phyloP scores from a whole-genome alignment of 768 basidiomycete genomes.

The Neoboletus subvelutipes region DNA sequence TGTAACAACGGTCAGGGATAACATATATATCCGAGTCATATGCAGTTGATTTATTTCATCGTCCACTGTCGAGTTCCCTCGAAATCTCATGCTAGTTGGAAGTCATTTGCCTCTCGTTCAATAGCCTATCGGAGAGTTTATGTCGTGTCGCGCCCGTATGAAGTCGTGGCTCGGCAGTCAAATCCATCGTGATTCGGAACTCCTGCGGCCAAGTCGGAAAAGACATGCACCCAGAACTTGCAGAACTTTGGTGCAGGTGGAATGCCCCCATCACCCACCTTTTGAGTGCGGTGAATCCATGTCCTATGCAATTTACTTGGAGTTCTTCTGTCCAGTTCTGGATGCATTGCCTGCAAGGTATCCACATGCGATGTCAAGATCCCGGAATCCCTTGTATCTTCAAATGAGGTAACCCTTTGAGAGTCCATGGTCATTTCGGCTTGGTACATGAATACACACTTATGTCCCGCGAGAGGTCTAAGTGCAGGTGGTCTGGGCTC shows the following conservation, averaged over 20 bases:
- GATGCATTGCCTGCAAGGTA: background rate
- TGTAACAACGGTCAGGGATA: conserved; percentile 15
- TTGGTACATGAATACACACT: background rate
- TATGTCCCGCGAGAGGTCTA: background rate
- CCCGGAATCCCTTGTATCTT: background rate
- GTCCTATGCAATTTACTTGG: background rate
- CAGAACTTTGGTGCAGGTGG: too few species aligned
- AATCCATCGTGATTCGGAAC: background rate
- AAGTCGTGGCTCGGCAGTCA: background rate
- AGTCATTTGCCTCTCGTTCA: background rate
- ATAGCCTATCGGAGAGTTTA: background rate
- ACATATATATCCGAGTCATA: conserved; percentile 2
- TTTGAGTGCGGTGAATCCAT: too few species aligned
- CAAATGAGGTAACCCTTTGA: background rate
- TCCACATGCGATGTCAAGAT: background rate
- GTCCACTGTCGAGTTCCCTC: background rate
- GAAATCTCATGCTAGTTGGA: background rate
- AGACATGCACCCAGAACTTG: too few species aligned
- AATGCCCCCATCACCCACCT: too few species aligned
- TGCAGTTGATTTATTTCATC: background rate
- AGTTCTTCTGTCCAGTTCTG: background rate
- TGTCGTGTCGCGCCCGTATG: background rate
- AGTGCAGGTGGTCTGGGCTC: background rate
- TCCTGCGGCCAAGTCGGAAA: too few species aligned
- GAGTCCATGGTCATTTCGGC: background rate